Evolutionary conservation across 257 asterid species (phyloP).

Genomic region (Nemophila menziesii): DNA sequence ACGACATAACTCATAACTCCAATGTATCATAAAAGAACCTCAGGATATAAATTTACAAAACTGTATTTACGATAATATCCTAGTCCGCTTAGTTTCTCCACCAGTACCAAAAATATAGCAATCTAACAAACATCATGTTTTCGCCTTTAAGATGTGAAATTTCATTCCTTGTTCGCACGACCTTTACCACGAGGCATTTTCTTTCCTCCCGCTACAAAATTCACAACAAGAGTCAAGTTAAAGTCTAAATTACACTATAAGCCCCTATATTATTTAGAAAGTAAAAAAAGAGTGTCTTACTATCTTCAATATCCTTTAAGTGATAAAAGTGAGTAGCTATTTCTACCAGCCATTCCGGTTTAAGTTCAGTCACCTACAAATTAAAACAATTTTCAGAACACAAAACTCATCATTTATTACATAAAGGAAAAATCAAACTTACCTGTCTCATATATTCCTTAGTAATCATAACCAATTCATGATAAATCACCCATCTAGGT

Average conservation of each 20-base stretch:
- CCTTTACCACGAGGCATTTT: conserved; percentile 98
- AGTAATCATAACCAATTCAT: conserved; percentile 77
- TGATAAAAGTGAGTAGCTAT: conserved; percentile 91
- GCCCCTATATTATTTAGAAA: too few relatives aligned
- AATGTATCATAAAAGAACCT: background rate
- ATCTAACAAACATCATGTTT: background rate
- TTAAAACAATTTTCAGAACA: background rate
- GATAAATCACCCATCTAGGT: conserved; percentile 89
- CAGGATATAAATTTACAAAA: conserved; percentile 1
- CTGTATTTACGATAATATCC: conserved; percentile 3
- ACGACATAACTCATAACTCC: too few relatives aligned
- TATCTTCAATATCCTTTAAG: conserved; percentile 71
- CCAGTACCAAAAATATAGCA: conserved; percentile 1
- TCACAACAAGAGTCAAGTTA: conserved; percentile 1
- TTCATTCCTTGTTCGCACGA: conserved; percentile 43
- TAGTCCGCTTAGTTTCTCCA: conserved; percentile 2
- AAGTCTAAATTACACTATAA: too few relatives aligned
- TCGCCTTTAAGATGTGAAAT: background rate
- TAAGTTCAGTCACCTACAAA: conserved; percentile 64
- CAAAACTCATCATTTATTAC: background rate
- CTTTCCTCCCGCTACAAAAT: conserved; percentile 42
- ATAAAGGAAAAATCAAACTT: background rate
- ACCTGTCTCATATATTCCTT: conserved; percentile 93
- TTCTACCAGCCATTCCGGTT: conserved; percentile 89
- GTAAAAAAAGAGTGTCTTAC: conserved; percentile 28